Base-by-base conservation (phyloP, 176 grass and related monocot species). In the Otatea glauca region DNA sequence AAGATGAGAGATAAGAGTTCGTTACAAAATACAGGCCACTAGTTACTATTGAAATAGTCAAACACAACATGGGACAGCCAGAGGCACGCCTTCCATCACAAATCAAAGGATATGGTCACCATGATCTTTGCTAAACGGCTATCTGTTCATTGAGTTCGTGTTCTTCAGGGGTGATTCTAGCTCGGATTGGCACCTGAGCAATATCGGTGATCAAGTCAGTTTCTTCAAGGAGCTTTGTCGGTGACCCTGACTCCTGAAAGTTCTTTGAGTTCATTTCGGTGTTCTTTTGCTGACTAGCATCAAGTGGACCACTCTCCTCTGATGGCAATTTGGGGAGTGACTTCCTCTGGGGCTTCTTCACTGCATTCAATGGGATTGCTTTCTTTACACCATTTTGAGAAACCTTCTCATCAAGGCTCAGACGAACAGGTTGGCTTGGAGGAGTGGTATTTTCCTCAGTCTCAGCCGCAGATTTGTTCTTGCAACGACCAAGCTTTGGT, bases 401-500 rank as follows among this genome's bases (percentile, higher is more conserved):
- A 43, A 75, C 20, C 68, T 86, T 92, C 9, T 89, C 86, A 20
- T 92, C 86, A 2, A 92, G 79, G 63, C 86, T 89, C 61, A 83
- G 29, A 43, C 83, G 83, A 11, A 58, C 47, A 27, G 74, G 25
- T 13, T 76, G 83, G n/a, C 63, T 64, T 20, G 8, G 43, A 47
- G 65, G 38, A 27, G 41, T 83, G 37, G 25, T 75, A 55, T 35
- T 89, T 79, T 81, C 90, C 83, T 92, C 86, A 5, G 12, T 61
- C 21, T 89, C 90, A 23, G 24, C 7, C 24, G 68, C 29, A 0
- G 74, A 83, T 61, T 88, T 89, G 90, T 86, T 86, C 80, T 92
- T 92, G 6, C 68, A 78, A 65, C 87, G 90, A 18, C 90, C 90
- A 86, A 92, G 86, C 80, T 92, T 92, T 56, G 90, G 90, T 55